Conservation (phyloP, 352 stramenopile genomes). For the Pythium periplocum region DNA sequence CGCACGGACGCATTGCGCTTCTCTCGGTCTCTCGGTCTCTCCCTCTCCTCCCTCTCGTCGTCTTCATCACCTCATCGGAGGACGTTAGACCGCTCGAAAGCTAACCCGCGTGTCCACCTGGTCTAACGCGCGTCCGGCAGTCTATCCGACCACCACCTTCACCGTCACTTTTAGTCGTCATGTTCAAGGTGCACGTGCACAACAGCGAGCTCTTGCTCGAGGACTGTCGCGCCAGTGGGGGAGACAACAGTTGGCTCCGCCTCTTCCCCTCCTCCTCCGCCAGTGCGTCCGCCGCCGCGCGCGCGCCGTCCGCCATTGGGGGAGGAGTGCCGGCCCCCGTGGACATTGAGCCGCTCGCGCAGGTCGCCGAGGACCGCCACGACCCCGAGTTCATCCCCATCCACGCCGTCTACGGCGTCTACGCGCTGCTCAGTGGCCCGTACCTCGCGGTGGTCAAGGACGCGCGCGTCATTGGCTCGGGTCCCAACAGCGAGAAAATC, state of each 20-base stretch:
- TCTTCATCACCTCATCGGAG: too few species aligned
- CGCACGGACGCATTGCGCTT: too few species aligned
- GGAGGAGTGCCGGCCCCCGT: constrained; percentile 12
- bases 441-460: constrained; percentile 54
- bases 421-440: constrained; percentile 51
- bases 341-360: constrained; percentile 42
- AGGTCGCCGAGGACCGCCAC: constrained; percentile 31
- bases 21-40: too few species aligned
- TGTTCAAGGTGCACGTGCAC: constrained; percentile 82
- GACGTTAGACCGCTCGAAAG: too few species aligned
- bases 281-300: not conserved
- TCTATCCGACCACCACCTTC: not conserved
- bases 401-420: constrained; percentile 60
- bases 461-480: constrained; percentile 53
- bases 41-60: too few species aligned
- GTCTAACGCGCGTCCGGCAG: too few species aligned
- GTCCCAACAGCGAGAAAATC: constrained; percentile 50
- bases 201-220: constrained; percentile 66
- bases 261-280: constrained; percentile 16
- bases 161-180: constrained; percentile 11
- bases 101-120: too few species aligned
- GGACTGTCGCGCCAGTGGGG: constrained; percentile 52
- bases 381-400: constrained; percentile 29
- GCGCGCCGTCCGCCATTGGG: constrained; percentile 3
- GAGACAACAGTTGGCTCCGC: constrained; percentile 54